Conservation (phyloP, 2,329 filamentous ascomycete species). For the Arachnomyces sp. region DNA sequence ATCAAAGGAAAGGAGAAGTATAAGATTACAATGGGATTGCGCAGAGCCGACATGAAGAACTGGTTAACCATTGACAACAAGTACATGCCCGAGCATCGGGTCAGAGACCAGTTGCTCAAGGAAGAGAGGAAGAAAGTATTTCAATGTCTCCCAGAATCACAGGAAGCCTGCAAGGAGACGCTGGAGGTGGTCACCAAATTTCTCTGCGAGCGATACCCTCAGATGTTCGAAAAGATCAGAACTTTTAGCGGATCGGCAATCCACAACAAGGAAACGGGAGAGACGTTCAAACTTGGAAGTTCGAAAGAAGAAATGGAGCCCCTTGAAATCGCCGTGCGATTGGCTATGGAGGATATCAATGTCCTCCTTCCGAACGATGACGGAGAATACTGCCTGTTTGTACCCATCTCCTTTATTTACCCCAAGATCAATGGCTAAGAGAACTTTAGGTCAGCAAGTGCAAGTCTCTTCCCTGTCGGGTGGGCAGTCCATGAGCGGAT, state of each 20-base stretch:
- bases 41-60: slow-evolving; percentile 36
- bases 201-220: slow-evolving; percentile 36
- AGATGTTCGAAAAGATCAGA: slow-evolving; percentile 31
- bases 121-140: slow-evolving; percentile 35
- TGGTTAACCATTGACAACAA: slow-evolving; percentile 44
- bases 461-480: slow-evolving; percentile 46
- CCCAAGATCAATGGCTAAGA: slow-evolving; percentile 5
- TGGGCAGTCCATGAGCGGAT: slow-evolving; percentile 44
- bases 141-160: slow-evolving; percentile 36
- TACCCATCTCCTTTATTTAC: not conserved
- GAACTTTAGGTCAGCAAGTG: slow-evolving; percentile 37
- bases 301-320: slow-evolving; percentile 31
- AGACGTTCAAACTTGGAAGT: slow-evolving; percentile 34
- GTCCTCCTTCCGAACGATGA: slow-evolving; percentile 40
- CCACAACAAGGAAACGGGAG: slow-evolving; percentile 37
- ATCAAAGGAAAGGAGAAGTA: slow-evolving; percentile 33
- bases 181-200: slow-evolving; percentile 39
- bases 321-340: slow-evolving; percentile 42
- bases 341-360: slow-evolving; percentile 46
- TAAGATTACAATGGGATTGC: slow-evolving; percentile 41
- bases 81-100: slow-evolving; percentile 36
- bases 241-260: slow-evolving; percentile 23
- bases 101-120: slow-evolving; percentile 34
- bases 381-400: slow-evolving; percentile 41
- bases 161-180: slow-evolving; percentile 40